Conservation (phyloP, 2,329 filamentous ascomycete genomes). For the Pseudocercospora vitis region DNA sequence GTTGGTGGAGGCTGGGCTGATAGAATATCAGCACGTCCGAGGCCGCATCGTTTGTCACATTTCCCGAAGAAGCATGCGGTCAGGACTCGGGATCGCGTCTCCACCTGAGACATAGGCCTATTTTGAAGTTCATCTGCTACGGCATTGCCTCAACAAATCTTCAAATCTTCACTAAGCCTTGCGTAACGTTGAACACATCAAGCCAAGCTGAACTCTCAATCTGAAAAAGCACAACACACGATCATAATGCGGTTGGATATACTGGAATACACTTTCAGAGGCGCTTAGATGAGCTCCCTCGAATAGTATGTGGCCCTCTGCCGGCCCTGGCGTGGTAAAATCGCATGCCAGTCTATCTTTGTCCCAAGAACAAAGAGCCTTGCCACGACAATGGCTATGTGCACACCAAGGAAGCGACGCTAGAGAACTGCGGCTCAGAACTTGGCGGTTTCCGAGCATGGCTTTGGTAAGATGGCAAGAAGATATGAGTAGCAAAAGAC, state of each 20-base stretch:
- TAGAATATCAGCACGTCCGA: too few species aligned
- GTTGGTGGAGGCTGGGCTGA: background rate
- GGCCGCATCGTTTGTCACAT: too few species aligned
- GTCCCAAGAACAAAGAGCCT: background rate
- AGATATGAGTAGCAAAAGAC: too few species aligned
- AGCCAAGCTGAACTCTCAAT: background rate
- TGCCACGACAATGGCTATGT: background rate
- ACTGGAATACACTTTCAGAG: too few species aligned
- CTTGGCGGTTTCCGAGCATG: too few species aligned
- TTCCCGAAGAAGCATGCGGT: too few species aligned
- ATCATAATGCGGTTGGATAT: background rate
- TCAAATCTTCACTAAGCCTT: background rate
- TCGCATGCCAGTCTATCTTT: too few species aligned
- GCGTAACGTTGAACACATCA: background rate
- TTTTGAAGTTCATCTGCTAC: background rate
- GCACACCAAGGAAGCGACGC: background rate
- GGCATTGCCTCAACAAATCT: background rate
- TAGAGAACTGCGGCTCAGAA: background rate
- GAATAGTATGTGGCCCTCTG: too few species aligned
- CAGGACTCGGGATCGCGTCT: too few species aligned
- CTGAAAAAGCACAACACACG: background rate
- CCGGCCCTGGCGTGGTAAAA: too few species aligned
- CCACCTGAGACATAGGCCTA: background rate
- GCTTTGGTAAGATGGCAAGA: too few species aligned
- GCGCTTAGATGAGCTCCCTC: too few species aligned